Conservation (phyloP, 202 grass and related monocot genomes). For the Zoysia matrella region DNA sequence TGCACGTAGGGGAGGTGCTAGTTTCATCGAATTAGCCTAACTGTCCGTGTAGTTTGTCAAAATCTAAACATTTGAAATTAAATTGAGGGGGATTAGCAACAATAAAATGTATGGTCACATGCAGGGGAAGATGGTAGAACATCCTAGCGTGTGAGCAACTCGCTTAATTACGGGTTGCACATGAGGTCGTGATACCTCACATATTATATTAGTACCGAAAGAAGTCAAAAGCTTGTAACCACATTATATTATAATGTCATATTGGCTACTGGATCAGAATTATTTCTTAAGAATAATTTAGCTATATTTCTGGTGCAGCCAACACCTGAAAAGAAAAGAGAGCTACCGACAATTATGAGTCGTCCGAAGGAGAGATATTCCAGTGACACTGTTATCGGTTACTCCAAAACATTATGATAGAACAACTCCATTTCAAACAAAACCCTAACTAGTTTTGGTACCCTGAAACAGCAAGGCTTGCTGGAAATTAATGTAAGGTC, state of each 20-base stretch:
- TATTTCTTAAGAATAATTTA: neutral
- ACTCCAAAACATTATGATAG: neutral
- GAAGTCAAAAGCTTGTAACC: neutral
- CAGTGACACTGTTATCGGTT: neutral
- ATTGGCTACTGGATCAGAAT: neutral
- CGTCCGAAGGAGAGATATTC: neutral
- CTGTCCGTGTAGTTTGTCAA: neutral
- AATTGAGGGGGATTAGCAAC: neutral
- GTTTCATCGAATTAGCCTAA: neutral
- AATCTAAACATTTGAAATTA: neutral
- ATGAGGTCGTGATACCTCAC: neutral
- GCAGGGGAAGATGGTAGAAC: neutral
- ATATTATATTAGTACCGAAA: no score
- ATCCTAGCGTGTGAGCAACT: neutral
- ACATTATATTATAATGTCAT: neutral
- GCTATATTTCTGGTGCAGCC: neutral
- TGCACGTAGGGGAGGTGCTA: constrained; percentile 30
- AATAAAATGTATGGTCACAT: neutral
- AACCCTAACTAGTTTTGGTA: neutral
- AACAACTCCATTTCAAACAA: neutral
- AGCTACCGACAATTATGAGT: neutral
- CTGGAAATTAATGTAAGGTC: neutral
- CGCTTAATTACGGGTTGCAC: neutral
- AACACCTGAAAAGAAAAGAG: neutral
- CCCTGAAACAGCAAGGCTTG: neutral